Base-by-base conservation (phyloP, 768 basidiomycete genomes). In the Cubamyces lactineus region DNA sequence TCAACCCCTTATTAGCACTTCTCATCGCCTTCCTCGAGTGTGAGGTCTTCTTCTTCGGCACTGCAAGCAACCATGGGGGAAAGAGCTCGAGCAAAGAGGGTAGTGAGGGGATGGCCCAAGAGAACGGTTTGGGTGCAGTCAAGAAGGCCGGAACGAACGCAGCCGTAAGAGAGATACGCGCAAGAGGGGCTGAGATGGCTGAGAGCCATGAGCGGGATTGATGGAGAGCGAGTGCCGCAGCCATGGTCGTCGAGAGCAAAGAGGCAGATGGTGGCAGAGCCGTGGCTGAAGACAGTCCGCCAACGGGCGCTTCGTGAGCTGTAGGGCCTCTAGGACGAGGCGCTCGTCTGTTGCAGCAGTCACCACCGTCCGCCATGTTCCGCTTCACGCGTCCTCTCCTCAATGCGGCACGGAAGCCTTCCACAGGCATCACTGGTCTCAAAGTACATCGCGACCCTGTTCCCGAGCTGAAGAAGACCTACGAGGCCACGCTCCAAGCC, bases 21-120 rank as follows among this genome's bases (percentile, higher is more conserved):
- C 96, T 83, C 94, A 96, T 96, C n/a, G 89, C 84, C 75, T 98
- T 98, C 53, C 92, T 82, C 21, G 93, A 94, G 76, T 98, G 95
- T 0, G 95, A 94, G 12, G 87, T 83, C 77, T 96, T 96, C 73
- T 89, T 90, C 78, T 98, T 98, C 24, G 96, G 96, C 1, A 96
- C 96, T 24, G 95, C 94, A 45, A 94, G 84, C 19, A 98, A 78
- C 73, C 96, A 86, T 0, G 94, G 83, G 13, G 96, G 96, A 63
- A 98, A 82, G 46, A 97, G 84, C 64, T 96, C 92, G 42, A 80
- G 75, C 21, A 88, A 74, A 2, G 81, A 78, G 40, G 78, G 77
- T 40, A 84, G 69, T 5, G 77, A 64, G 12, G 80, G 82, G 51
- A 80, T 64, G 23, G 73, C 71, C 66, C 79, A 72, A 38, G 65